Percentiles rank a stretch among this genome's conserved stretches.
Conservation (phyloP, 768 basidiomycete genomes). For the Sporobolomyces phaffii region DNA sequence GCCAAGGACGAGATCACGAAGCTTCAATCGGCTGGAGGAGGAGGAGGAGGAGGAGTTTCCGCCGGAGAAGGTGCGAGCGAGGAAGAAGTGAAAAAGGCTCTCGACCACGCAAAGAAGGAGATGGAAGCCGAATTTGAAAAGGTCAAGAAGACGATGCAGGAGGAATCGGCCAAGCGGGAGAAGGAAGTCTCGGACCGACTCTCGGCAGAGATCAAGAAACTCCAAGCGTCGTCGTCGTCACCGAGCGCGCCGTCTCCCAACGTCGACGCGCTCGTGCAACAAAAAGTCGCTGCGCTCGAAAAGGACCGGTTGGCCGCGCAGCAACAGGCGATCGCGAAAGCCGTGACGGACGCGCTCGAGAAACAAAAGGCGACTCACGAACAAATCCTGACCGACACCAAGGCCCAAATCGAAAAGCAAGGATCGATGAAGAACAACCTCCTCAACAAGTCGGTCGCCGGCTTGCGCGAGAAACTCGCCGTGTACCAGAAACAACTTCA, state of each 20-base stretch:
- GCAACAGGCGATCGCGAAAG: constrained; percentile 43
- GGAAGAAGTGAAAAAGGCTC: constrained; percentile 44
- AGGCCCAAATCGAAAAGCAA: constrained; percentile 34
- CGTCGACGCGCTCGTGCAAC: constrained; percentile 50
- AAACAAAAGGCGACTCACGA: constrained; percentile 30
- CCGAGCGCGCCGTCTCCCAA: constrained; percentile 27
- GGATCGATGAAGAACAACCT: constrained; percentile 31
- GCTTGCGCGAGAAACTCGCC: constrained; percentile 38
- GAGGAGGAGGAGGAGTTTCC: constrained; percentile 8
- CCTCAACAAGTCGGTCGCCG: constrained; percentile 30
- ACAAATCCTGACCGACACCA: constrained; percentile 24
- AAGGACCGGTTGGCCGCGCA: constrained; percentile 22
- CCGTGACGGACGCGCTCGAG: constrained; percentile 29
- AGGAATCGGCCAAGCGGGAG: constrained; percentile 48
- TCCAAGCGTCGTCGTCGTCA: constrained; percentile 14
- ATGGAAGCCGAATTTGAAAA: constrained; percentile 46
- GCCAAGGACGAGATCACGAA: constrained; percentile 14
- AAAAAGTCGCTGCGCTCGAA: constrained; percentile 58
- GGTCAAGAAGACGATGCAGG: constrained; percentile 45
- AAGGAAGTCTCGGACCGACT: constrained; percentile 43
- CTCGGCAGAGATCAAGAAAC: constrained; percentile 28
- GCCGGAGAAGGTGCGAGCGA: constrained; percentile 24
- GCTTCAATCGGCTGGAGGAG: constrained; percentile 7
- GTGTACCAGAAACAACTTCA: constrained; percentile 34
- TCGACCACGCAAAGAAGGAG: constrained; percentile 46